Evolutionary conservation across 306 rosid species (phyloP).

Genomic region (Psophocarpus tetragonolobus): DNA sequence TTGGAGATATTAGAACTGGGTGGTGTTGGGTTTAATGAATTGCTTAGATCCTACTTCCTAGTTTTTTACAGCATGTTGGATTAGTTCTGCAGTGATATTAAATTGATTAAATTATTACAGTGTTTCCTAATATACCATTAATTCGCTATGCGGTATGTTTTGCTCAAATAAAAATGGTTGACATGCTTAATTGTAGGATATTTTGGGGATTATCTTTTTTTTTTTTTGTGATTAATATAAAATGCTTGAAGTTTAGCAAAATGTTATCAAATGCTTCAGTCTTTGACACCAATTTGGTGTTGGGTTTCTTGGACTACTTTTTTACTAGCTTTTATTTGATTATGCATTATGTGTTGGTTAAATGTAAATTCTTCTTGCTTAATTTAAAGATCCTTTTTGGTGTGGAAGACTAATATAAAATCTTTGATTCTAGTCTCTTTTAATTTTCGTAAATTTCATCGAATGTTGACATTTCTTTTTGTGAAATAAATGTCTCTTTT

Average conservation of each 20-base stretch:
- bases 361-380: not conserved
- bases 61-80: too few relatives aligned
- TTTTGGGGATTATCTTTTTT: not conserved
- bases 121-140: too few relatives aligned
- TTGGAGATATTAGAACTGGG: not conserved
- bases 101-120: too few relatives aligned
- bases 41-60: not conserved
- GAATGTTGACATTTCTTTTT: too few relatives aligned
- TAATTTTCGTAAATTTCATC: not conserved
- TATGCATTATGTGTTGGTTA: not conserved
- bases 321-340: not conserved
- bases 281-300: not conserved
- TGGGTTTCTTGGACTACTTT: not conserved
- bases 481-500: not conserved
- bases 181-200: not conserved
- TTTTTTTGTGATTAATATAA: not conserved
- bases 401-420: not conserved
- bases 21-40: constrained; percentile 2
- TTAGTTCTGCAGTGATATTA: too few relatives aligned
- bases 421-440: not conserved
- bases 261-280: not conserved
- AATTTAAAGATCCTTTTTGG: not conserved
- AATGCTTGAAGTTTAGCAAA: not conserved
- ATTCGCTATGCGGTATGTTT: not conserved
- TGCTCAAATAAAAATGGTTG: not conserved